phyloP scores from a whole-genome alignment of 2,329 filamentous ascomycete genomes.

The Paramyrothecium roridum region DNA sequence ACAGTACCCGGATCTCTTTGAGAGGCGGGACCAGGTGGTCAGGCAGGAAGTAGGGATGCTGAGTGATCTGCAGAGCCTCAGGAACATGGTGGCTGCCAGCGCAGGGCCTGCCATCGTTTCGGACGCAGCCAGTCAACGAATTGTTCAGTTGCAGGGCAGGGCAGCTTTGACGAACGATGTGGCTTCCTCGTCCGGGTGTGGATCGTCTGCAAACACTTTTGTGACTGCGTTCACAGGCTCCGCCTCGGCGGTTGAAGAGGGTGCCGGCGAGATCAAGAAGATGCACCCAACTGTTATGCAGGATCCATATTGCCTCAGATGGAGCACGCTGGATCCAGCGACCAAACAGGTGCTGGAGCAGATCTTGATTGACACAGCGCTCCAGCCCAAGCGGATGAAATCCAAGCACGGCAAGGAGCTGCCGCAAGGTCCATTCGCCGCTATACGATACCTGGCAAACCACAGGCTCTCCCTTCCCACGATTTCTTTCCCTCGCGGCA shows the following conservation, averaged over 20 bases:
- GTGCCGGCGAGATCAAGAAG: too few species aligned
- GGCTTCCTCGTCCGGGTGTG: too few species aligned
- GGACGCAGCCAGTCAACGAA: background rate
- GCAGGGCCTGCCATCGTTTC: background rate
- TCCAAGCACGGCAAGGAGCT: background rate
- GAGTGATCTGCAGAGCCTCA: background rate
- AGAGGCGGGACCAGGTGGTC: background rate
- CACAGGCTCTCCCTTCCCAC: background rate
- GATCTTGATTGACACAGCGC: background rate
- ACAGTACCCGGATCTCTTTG: background rate
- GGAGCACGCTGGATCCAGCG: too few species aligned
- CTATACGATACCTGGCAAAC: background rate
- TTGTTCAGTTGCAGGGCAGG: background rate
- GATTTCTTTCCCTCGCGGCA: too few species aligned
- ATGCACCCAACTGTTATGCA: too few species aligned
- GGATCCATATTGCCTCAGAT: too few species aligned
- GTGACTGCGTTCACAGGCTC: too few species aligned
- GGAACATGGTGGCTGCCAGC: background rate
- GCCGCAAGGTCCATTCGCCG: background rate
- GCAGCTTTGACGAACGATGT: too few species aligned
- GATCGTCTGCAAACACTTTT: too few species aligned
- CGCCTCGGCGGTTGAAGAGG: too few species aligned
- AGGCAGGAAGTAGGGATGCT: background rate
- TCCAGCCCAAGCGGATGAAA: background rate
- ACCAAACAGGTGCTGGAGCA: background rate